Evolutionary conservation across 176 grass and related monocot genomes (phyloP).

Genomic region (Bolboschoenus planiculmis): DNA sequence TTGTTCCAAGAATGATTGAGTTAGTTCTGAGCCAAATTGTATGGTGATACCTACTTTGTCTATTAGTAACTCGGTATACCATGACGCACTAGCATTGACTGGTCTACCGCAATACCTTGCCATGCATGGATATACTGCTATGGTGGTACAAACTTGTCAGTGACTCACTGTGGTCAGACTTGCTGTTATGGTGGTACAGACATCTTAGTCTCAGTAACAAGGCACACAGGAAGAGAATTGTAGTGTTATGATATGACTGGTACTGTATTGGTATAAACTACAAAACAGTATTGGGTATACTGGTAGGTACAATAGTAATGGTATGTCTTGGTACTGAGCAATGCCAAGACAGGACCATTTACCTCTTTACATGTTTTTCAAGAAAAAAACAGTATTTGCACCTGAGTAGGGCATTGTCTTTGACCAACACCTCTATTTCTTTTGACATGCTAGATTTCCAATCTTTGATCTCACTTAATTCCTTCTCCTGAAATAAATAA

Average conservation of each 20-base stretch:
- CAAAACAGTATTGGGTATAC: background rate
- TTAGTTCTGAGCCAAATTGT: background rate
- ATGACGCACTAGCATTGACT: background rate
- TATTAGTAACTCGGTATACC: background rate
- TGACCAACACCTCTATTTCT: constrained; percentile 51
- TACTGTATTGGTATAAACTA: background rate
- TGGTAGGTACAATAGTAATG: background rate
- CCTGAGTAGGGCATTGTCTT: constrained; percentile 63
- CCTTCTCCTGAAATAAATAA: constrained; percentile 40
- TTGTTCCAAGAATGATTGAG: background rate
- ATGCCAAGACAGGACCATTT: background rate
- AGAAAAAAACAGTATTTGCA: constrained; percentile 2
- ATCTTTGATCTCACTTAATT: constrained; percentile 41
- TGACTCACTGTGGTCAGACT: background rate
- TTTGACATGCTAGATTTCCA: constrained; percentile 50
- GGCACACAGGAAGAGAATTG: background rate
- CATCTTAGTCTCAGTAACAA: background rate
- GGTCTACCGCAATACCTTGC: background rate
- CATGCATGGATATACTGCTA: background rate
- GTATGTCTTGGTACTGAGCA: background rate
- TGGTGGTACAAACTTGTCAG: background rate
- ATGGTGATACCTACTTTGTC: background rate
- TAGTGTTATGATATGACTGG: background rate
- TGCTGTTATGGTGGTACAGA: background rate
- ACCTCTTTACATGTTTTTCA: background rate